A percentile compares a stretch with the other conserved stretches of the same genome.
Evolutionary conservation across 441 rosid species (phyloP).

Genomic region (Dalechampia spathulata): DNA sequence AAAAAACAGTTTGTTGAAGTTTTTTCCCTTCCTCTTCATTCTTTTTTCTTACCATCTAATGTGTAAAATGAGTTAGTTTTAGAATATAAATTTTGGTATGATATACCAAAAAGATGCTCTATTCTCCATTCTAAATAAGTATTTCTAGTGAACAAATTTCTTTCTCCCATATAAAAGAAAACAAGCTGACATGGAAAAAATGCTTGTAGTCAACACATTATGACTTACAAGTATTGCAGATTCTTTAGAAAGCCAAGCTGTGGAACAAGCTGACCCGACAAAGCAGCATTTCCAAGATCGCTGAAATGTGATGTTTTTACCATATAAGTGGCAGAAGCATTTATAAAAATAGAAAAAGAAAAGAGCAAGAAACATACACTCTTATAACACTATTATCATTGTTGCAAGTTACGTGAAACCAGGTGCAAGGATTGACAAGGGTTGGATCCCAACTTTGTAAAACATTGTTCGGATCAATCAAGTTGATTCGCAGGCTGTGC

Average conservation of each 20-base stretch:
- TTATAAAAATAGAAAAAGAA: slow-evolving; percentile 1
- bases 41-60: too few species aligned
- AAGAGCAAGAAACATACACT: slow-evolving; percentile 48
- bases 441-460: slow-evolving; percentile 99
- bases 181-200: slow-evolving; percentile 1
- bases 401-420: slow-evolving; percentile 98
- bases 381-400: slow-evolving; percentile 91
- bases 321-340: not conserved
- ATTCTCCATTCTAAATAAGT: too few species aligned
- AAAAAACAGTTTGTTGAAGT: too few species aligned
- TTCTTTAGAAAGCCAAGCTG: slow-evolving; percentile 89
- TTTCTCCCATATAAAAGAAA: too few species aligned
- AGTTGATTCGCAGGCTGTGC: slow-evolving; percentile 66
- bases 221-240: slow-evolving; percentile 78
- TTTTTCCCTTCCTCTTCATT: too few species aligned
- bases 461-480: slow-evolving; percentile 80
- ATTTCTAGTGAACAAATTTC: too few species aligned
- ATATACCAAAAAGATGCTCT: too few species aligned
- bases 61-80: too few species aligned
- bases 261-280: slow-evolving; percentile 86
- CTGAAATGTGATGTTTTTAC: slow-evolving; percentile 27
- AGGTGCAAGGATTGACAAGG: slow-evolving; percentile 96
- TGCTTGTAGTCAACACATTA: too few species aligned
- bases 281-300: slow-evolving; percentile 90
- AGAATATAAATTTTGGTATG: too few species aligned